Base-by-base conservation (phyloP, 768 basidiomycete species). In the Tylopilus cervinicoccineus region DNA sequence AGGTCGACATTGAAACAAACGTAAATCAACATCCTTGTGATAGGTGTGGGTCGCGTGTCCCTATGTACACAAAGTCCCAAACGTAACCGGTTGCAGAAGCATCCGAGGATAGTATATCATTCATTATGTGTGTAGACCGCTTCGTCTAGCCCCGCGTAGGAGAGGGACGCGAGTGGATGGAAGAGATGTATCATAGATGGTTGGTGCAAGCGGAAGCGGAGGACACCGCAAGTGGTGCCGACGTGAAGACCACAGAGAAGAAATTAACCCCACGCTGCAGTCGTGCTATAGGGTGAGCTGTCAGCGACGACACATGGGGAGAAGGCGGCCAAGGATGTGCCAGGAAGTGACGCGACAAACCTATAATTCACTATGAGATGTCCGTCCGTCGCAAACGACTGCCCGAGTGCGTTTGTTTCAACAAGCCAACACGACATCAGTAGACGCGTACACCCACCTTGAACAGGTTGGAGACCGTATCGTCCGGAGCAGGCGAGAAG, bases 351-450 rank as follows among this genome's bases (percentile, higher is more conserved):
- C 6, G 2, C 8, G 16, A 55, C 75, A 54, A 40, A 83, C 90
- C 88, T 91, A 63, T 93, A 94, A 66, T 94, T 93, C 31, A 94
- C 91, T 62, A 93, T 92, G 55, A 94, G 74, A 66, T 91, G 88
- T 0, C 86, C 86, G 56, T 93, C 90, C 0, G 92, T 93, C 3
- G 84, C 80, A 64, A 92, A 93, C 31, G 87, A 90, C 88, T 90
- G 28, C 9, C 1, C 41, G 19, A 27, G 36, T 19, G 20, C 31
- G 10, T n/a, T 5, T 6, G 42, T 28, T 22, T 56, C 11, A 48
- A 38, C 45, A 26, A 43, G 16, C 42, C 37, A 45, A 32, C 34
- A 33, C 43, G 27, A 47, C 14, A 14, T 19, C 42, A 10, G 17
- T 20, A 26, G 16, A 16, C 13, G 14, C 23, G 34, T 36, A 31